Evolutionary conservation across 2,329 filamentous ascomycete species (phyloP), one percentile per base, ranked within the genome.

Genomic region (Leptoxyphium fumago): DNA sequence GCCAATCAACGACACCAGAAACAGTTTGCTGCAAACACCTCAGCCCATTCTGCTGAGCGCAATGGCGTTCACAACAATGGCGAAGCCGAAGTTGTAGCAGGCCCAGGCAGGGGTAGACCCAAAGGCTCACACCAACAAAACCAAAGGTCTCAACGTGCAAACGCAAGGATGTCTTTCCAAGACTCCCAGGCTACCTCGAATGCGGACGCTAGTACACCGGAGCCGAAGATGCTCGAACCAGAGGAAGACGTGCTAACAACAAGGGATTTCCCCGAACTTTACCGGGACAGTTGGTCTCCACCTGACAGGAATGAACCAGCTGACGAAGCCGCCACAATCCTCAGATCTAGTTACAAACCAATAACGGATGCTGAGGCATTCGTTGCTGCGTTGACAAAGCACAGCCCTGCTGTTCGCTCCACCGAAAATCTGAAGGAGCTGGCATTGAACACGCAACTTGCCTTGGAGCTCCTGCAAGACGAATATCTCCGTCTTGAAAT

Each of bases 401-500:
- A 58, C 48, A 56, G 63, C 15, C 60, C 63, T 5, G 56, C 61
- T 4, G 56, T 60, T 34, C 65, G 72, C 46, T 64, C 70, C 10
- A 67, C 65, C 0, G 69, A 71, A n/a, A 69, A 70, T 46, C 65
- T 79, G 0, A 75, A 75, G 48, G 61, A 64, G 2, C 59, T 76
- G n/a, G 72, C 75, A 1, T 64, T 67, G 26, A 75, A 77, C 51
- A 69, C 70, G 1, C 69, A 70, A 29, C 58, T 60, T 30, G 71
- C 71, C 10, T 61, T 80, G 47, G 67, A 68, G 51, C 57, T 65
- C 36, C 72, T 75, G 62, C 76, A 80, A 54, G 70, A 77, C 45
- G 75, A 80, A 57, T 78, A 74, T 50, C 58, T 77, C 18, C 62
- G 63, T 43, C 62, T 78, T n/a, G 72, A 76, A 45, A 68, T 62